Base-by-base conservation (phyloP, 768 basidiomycete genomes). In the Myochromella boudieri region DNA sequence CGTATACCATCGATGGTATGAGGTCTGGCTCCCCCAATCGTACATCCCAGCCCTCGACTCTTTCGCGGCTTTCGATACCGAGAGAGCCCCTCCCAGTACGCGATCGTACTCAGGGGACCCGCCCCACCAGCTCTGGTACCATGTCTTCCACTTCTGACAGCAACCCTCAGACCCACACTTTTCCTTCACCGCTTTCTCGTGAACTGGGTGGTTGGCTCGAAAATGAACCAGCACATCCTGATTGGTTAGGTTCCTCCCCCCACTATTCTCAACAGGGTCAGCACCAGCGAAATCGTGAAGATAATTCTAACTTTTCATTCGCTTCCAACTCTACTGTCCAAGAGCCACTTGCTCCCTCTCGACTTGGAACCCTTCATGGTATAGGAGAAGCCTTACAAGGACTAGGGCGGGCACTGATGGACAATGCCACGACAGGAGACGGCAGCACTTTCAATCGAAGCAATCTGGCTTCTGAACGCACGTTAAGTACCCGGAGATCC, bases 331-430 rank as follows among this genome's bases (percentile, higher is more conserved):
- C 51, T 3, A 38, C 46, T 11, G 25, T 49, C 36, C 22, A 49
- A 4, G 48, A 49, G 20, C 45, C 46, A 2, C 49, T 41, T 15
- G 33, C 52, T 14, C 43, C 47, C 0, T 49, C 46, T 20, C 39
- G 47, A 11, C 21, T 53, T 20, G 46, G 48, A 24, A 41, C 48
- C 12, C 10, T 47, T 1, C 53, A 50, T 24, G 49, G 48, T 3
- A 39, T 54, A 1, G 49, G 49, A 14, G 39, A 49, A 1, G 49
- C 53, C 11, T 34, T 54, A 11, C 45, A 54, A 37, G 53, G 53
- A 0, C 43, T 54, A 6, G 53, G 48, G 1, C 48, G 50, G 18
- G 53, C 37, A 7, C 18, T 54, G 15, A 26, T 44, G 28, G 53
- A 50, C 15, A 34, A 22, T 41, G 9, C 32, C 38, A 5, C 48